Conservation (phyloP, 805 yeast species). For the Wickerhamomyces canadensis region DNA sequence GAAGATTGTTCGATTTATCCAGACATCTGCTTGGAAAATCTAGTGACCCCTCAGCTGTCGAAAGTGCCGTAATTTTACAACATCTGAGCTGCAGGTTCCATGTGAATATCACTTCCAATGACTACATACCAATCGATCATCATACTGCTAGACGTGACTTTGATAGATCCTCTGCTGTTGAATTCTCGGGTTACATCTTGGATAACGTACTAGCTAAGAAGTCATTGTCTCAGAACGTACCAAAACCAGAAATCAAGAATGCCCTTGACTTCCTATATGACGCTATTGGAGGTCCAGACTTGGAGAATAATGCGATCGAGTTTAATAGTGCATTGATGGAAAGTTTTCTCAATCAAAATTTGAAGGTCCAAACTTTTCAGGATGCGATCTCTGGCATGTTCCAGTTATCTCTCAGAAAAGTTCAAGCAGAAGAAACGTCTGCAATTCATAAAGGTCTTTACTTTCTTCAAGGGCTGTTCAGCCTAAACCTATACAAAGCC, state of each 20-base stretch:
- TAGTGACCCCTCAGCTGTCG: constrained; percentile 30
- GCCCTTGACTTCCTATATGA: constrained; percentile 69
- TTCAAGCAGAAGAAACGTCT: constrained; percentile 27
- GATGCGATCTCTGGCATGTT: constrained; percentile 49
- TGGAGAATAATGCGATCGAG: constrained; percentile 33
- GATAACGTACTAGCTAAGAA: constrained; percentile 51
- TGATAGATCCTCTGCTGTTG: constrained; percentile 33
- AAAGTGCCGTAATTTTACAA: constrained; percentile 72
- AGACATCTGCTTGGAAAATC: constrained; percentile 47
- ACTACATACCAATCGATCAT: constrained; percentile 65
- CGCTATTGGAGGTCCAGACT: constrained; percentile 62
- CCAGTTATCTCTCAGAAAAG: constrained; percentile 25
- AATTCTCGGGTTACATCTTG: constrained; percentile 43
- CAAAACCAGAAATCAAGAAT: constrained; percentile 66
- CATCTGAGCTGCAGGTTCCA: constrained; percentile 76
- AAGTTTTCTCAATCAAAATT: constrained; percentile 39
- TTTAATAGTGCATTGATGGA: constrained; percentile 42
- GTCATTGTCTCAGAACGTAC: constrained; percentile 46
- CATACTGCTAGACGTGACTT: constrained; percentile 37
- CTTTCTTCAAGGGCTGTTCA: constrained; percentile 61
- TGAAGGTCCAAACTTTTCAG: constrained; percentile 41
- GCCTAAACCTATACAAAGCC: constrained; percentile 57
- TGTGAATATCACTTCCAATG: constrained; percentile 51
- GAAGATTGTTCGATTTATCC: constrained; percentile 54
- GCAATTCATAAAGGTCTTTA: constrained; percentile 55